Evolutionary conservation across 2,329 filamentous ascomycete species (phyloP), one percentile per base, ranked within the genome.

Genomic region (Mollisiaceae sp.): DNA sequence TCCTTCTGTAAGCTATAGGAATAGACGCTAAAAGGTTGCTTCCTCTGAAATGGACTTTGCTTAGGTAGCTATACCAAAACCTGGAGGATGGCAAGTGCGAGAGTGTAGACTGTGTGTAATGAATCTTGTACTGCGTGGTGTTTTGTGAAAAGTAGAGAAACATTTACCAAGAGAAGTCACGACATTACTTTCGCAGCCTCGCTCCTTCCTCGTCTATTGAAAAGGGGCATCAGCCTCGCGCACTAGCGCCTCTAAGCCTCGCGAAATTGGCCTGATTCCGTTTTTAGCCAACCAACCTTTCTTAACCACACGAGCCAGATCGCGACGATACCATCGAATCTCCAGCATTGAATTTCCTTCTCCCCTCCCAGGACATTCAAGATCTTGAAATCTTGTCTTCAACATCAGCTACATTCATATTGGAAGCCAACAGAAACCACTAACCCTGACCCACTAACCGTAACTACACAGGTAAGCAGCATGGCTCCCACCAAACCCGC

Each of bases 401-500:
- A 35, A 38, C 39, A 50, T 39, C 35, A 52, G 41, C 6, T 8
- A 22, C 15, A 35, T 50, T 36, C 6, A 52, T 36, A 43, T 61
- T 61, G 45, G 8, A 61, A 38, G 6, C 20, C 32, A 57, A 12
- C 50, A 32, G 54, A 57, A 56, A 32, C 15, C 39, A 66, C 69
- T 71, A 64, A 70, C 43, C 39, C 39, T 27, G 43, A 36, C 43
- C 18, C 59, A 69, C 65, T 67, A 67, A 72, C 57, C 4, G 27
- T 24, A 32, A 3, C 27, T 32, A 32, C 27, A 47, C 62, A 67
- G 59, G 47, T 45, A 60, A 69, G 50, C 45, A 50, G 39, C 35
- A 77, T 77, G 75, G 75, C 74, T 50, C 72, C 72, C 35, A 70
- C 65, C 45, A 75, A 75, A 57, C 60, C 68, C 47, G 50, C 73